Evolutionary conservation across 306 rosid species (phyloP).

Genomic region (Dryas drummondii): DNA sequence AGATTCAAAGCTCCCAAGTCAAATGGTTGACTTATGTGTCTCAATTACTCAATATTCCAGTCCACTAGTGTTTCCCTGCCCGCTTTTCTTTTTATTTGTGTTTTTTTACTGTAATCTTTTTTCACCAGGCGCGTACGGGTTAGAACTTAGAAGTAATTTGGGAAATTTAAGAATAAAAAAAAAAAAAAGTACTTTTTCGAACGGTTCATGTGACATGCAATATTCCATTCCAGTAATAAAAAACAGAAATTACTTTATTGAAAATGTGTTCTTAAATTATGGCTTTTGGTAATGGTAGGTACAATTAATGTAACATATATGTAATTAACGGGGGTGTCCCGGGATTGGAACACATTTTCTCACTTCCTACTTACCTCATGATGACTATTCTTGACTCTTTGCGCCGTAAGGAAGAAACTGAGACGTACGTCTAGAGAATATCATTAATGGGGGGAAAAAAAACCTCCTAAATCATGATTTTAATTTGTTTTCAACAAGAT

Average conservation of each 20-base stretch:
- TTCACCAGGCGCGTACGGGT: no score
- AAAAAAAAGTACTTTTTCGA: no score
- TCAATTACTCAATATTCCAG: slow-evolving; percentile 9
- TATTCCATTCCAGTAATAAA: no score
- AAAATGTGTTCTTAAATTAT: no score
- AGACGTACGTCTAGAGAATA: neutral
- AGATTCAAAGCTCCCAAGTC: slow-evolving; percentile 34
- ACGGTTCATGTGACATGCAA: no score
- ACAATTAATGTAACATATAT: neutral
- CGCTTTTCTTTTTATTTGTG: neutral
- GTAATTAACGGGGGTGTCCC: neutral
- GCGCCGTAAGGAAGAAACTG: neutral
- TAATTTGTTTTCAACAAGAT: no score
- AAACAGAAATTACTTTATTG: no score
- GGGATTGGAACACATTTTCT: slow-evolving; percentile 41
- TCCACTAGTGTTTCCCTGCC: neutral
- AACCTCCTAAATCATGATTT: no score
- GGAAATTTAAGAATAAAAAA: no score
- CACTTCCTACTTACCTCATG: slow-evolving; percentile 28
- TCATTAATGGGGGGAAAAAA: neutral
- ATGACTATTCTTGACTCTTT: slow-evolving; percentile 39
- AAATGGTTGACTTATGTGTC: slow-evolving; percentile 43
- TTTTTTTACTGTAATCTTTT: neutral
- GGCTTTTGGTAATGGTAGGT: no score
- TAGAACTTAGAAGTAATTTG: no score